These are phyloP conservation scores for Parastagonospora avenae DNA, from an alignment of 2,329 filamentous ascomycete genomes.

Conservation along the genomic window DNA sequence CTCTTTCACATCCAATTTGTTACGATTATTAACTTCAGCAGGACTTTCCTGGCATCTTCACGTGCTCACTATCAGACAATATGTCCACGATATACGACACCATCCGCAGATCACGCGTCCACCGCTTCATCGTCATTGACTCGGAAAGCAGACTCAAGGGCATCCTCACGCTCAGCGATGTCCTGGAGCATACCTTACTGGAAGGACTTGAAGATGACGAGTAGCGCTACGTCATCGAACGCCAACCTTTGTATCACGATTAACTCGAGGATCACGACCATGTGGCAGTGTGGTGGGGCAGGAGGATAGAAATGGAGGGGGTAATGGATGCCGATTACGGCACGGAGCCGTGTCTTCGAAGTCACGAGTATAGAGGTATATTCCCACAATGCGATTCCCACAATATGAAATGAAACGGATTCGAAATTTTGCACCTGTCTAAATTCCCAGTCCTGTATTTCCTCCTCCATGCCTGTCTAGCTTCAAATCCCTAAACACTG, in stretches of 20 bases:
- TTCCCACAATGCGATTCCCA: too few relatives aligned
- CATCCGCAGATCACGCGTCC: slow-evolving; percentile 90
- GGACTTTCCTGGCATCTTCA: slow-evolving; percentile 97
- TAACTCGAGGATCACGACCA: too few relatives aligned
- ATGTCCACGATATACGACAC: slow-evolving; percentile 97
- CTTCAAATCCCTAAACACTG: too few relatives aligned
- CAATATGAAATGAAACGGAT: too few relatives aligned
- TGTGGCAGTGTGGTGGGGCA: too few relatives aligned
- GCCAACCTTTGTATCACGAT: neutral
- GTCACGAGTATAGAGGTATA: too few relatives aligned
- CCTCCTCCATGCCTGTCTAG: too few relatives aligned
- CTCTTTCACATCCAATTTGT: neutral
- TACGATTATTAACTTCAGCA: slow-evolving; percentile 40
- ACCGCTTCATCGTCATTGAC: slow-evolving; percentile 90
- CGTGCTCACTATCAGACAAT: slow-evolving; percentile 87
- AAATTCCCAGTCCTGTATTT: too few relatives aligned
- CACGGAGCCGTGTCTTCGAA: too few relatives aligned
- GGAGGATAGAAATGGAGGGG: too few relatives aligned
- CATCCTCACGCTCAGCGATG: slow-evolving; percentile 92
- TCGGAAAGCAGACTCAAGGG: slow-evolving; percentile 85
- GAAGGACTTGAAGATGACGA: slow-evolving; percentile 67
- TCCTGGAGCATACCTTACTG: slow-evolving; percentile 90
- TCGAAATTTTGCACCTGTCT: too few relatives aligned
- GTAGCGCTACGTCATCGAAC: slow-evolving; percentile 11
- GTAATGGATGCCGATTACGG: too few relatives aligned